These are phyloP conservation scores for Ambrosiella beaveri DNA, from an alignment of 2,329 filamentous ascomycete genomes.

Conservation along the genomic window DNA sequence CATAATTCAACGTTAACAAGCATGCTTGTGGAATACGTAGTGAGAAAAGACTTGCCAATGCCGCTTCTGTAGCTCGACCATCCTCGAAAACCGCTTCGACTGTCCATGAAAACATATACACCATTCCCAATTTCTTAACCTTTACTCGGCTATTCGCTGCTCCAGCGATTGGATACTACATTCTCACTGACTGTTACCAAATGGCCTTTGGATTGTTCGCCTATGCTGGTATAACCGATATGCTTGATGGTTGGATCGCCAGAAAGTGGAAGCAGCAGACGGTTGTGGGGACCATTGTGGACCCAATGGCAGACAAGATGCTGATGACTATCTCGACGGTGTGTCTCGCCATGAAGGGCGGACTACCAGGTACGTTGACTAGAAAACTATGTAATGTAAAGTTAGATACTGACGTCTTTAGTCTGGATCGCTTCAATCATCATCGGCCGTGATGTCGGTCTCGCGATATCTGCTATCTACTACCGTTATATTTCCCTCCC, in stretches of 20 bases:
- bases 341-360: constrained; percentile 66
- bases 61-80: background rate
- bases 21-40: background rate
- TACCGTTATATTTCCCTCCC: constrained; percentile 92
- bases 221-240: constrained; percentile 80
- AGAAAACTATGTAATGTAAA: background rate
- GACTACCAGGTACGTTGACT: constrained; percentile 49
- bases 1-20: background rate
- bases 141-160: constrained; percentile 69
- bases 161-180: constrained; percentile 72
- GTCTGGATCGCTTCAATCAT: constrained; percentile 84
- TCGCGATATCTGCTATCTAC: constrained; percentile 78
- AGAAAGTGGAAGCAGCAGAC: constrained; percentile 75
- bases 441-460: constrained; percentile 67
- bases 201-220: constrained; percentile 73
- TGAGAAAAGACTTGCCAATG: background rate
- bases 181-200: constrained; percentile 65
- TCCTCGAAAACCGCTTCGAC: background rate
- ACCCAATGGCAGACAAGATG: constrained; percentile 91
- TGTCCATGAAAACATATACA: constrained; percentile 82
- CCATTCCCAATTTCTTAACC: constrained; percentile 84
- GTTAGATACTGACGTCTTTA: constrained; percentile 18
- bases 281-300: constrained; percentile 84
- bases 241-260: constrained; percentile 88
- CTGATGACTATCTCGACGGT: constrained; percentile 89